These are phyloP conservation scores for Brassica juncea DNA, from an alignment of 345 rosid species.

Conservation along the genomic window DNA sequence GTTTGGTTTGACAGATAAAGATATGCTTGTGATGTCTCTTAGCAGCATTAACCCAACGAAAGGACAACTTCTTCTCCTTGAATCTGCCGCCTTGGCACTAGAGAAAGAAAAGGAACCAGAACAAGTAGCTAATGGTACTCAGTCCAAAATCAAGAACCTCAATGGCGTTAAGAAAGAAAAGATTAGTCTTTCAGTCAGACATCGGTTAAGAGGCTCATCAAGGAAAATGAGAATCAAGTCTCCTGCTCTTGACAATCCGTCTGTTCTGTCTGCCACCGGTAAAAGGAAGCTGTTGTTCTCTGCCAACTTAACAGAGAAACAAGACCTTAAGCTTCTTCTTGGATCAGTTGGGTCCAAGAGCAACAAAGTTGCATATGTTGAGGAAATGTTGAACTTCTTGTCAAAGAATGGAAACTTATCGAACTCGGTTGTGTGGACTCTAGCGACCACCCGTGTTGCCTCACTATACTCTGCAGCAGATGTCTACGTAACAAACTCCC, in stretches of 20 bases:
- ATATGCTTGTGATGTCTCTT: constrained; percentile 87
- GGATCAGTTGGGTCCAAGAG: constrained; percentile 99
- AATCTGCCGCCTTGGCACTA: constrained; percentile 54
- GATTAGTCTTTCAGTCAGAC: constrained; percentile 47
- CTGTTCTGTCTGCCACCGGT: constrained; percentile 36
- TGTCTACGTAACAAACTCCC: constrained; percentile 86
- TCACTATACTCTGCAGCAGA: constrained; percentile 95
- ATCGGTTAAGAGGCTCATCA: constrained; percentile 68
- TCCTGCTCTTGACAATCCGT: constrained; percentile 25
- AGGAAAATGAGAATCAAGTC: constrained; percentile 37
- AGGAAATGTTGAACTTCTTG: constrained; percentile 65
- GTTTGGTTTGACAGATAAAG: constrained; percentile 71
- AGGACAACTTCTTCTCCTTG: constrained; percentile 89
- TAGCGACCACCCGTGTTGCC: constrained; percentile 82
- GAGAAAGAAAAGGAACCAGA: constrained; percentile 43
- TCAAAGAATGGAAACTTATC: constrained; percentile 68
- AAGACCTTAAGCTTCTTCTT: constrained; percentile 70
- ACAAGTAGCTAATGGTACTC: constrained; percentile 32
- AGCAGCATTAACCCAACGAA: constrained; percentile 93
- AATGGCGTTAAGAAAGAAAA: constrained; percentile 34
- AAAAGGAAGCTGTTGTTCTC: constrained; percentile 43
- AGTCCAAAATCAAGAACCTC: constrained; percentile 45
- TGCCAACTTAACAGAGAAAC: constrained; percentile 43
- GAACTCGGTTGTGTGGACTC: constrained; percentile 73
- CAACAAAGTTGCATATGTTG: constrained; percentile 79